Evolutionary conservation across 2,329 filamentous ascomycete genomes (phyloP), one percentile per base, ranked within the genome.

Genomic region (Lachnellula subtilissima): DNA sequence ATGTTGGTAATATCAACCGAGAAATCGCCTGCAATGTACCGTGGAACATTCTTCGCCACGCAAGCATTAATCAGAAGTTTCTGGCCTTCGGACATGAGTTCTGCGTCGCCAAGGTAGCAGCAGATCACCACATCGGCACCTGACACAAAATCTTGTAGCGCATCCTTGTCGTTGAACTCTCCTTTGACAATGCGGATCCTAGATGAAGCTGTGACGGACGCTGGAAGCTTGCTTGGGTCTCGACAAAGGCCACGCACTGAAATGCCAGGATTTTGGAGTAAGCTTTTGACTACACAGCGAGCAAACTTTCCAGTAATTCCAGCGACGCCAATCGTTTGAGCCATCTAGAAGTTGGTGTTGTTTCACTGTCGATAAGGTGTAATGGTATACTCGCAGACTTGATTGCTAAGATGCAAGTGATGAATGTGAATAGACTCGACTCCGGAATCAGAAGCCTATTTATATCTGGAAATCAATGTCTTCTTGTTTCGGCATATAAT

Each of bases 11-110:
- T 75, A 53, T 76, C 74, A 17, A 76, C 28, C 0, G 67, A 54
- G 60, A 66, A 76, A 62, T 76, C 74, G 46, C 70, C 70, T 1
- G 73, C 72, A 15, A 76, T 60, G 55, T 75, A 76, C 3, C 74
- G 66, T 14, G 67, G 58, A 12, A 75, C 71, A 1, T 61, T 58
- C 2, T 63, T 65, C 1, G 55, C 64, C 1, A 70, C 70, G 55
- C 72, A 74, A 2, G 70, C 68, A 54, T 76, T 73, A 39, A 76
- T 70, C 5, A 76, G 67, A 0, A 65, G 28, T 52, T 74, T 75
- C 55, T 76, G 74, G 0, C 73, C 74, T 1, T 73, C 66, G 2
- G 69, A 51, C 75, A 75, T 76, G 35, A 55, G 37, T 25, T 55
- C 36, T n/a, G n/a, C 25, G 9, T 50, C n/a, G 22, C 47, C 37